Base-by-base conservation (phyloP, 2,329 filamentous ascomycete species). In the Trichoderma aggressivum region DNA sequence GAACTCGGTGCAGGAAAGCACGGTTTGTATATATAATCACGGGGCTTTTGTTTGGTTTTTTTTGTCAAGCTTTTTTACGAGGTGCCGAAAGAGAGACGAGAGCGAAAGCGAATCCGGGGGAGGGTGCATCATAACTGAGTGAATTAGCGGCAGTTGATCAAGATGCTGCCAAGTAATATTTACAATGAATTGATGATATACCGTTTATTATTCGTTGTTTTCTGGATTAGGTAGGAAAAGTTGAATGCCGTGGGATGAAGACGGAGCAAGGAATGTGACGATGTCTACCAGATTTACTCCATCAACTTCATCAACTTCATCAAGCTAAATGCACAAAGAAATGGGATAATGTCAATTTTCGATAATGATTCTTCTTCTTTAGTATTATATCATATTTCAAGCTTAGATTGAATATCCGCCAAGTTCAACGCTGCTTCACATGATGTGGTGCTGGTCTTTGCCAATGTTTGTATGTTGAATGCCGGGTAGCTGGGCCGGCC, bases 1-100 rank as follows among this genome's bases (percentile, higher is more conserved):
- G 39, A 64, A 63, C 50, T 24, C 36, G 18, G 16, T 47, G 36
- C 60, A 50, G 32, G 60, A 64, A 64, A 64, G 43, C 50, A 61
- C 60, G 50, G 28, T 47, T 58, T 70, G 68, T 70, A 70, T 70
- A 61, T 61, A 70, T 70, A 70, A 24, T 50, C 53, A 63, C 56
- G 50, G 61, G 28, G 56, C 56, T 16, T 47, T 64, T 70, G 28
- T 62, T 60, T 64, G 30, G 59, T 43, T 58, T 58, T 58, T 26
- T 28, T 26, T 24, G 47, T 50, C 26, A 70, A 64, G 55, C 60
- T 59, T 58, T 58, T 70, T 16, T 70, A 50, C 21, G 36, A 26
- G 61, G 53, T 24, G 60, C 28, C 30, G 61, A 59, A 34, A 59
- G 32, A 59, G 32, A 28, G 39, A 56, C 56, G 39, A 61, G 16